Evolutionary conservation across 1,284 basidiomycete species (phyloP).

Genomic region (Xerocomus amazonicus): DNA sequence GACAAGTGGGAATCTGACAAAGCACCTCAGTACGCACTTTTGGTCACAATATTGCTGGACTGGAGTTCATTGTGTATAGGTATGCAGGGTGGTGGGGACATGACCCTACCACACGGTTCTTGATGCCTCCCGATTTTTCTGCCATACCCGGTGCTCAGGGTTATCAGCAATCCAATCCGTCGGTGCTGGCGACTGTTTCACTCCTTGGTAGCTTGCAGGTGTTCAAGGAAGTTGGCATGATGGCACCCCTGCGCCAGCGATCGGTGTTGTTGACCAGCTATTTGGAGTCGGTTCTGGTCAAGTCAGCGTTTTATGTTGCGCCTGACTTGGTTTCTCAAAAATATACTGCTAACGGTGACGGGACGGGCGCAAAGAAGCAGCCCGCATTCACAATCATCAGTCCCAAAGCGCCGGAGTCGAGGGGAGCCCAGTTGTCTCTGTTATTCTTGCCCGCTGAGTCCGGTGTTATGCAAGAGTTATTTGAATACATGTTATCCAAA

Average conservation of each 20-base stretch:
- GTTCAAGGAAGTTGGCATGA: slow-evolving; percentile 77
- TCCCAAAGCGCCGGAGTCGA: slow-evolving; percentile 57
- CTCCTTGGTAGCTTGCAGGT: slow-evolving; percentile 79
- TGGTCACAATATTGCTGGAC: slow-evolving; percentile 10
- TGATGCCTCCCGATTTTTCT: slow-evolving; percentile 82
- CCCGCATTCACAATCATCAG: slow-evolving; percentile 85
- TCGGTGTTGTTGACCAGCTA: slow-evolving; percentile 68
- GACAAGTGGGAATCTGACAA: slow-evolving; percentile 69
- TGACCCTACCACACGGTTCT: slow-evolving; percentile 81
- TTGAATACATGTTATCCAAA: slow-evolving; percentile 53
- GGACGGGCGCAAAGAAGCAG: slow-evolving; percentile 7
- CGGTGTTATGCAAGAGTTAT: slow-evolving; percentile 70
- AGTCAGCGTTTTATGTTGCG: slow-evolving; percentile 61
- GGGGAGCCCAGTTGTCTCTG: slow-evolving; percentile 86
- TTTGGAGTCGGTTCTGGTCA: slow-evolving; percentile 62
- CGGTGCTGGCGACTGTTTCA: slow-evolving; percentile 73
- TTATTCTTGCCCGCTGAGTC: slow-evolving; percentile 65
- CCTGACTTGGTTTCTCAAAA: slow-evolving; percentile 37
- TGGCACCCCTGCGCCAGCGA: slow-evolving; percentile 65
- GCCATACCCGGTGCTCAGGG: slow-evolving; percentile 90
- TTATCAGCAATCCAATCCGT: slow-evolving; percentile 94
- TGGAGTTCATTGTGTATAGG: slow-evolving; percentile 38
- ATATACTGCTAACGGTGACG: slow-evolving; percentile 26
- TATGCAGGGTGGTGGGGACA: slow-evolving; percentile 99
- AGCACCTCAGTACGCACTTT: slow-evolving; percentile 51